Evolutionary conservation across 106 monocot species (phyloP).

Genomic region (Acanthochlamys bracteata): DNA sequence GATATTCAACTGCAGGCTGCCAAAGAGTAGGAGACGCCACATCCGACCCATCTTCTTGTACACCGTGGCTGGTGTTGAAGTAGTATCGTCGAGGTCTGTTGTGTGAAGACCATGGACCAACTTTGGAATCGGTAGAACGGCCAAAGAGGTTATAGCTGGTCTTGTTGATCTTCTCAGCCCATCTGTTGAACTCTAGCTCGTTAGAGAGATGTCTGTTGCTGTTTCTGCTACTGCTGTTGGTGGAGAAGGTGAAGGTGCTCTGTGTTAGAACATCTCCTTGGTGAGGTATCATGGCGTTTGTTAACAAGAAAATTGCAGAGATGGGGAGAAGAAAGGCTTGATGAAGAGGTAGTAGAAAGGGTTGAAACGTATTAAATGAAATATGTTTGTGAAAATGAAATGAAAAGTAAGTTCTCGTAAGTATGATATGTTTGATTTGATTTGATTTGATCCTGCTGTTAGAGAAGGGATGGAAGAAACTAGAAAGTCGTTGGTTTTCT

Average conservation of each 20-base stretch:
- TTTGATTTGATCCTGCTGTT: background rate
- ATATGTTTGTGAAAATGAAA: background rate
- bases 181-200: slow-evolving; percentile 20
- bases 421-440: background rate
- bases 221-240: background rate
- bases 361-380: too few relatives aligned
- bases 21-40: slow-evolving; percentile 5
- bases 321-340: background rate
- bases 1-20: background rate
- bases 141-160: slow-evolving; percentile 16
- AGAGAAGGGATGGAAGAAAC: background rate
- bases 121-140: background rate
- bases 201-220: background rate
- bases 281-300: slow-evolving; percentile 10
- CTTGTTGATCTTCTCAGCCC: slow-evolving; percentile 31
- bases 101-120: slow-evolving; percentile 8
- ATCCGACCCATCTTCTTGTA: background rate
- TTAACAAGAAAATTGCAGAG: background rate
- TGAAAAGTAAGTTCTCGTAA: background rate
- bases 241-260: slow-evolving; percentile 22
- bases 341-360: background rate
- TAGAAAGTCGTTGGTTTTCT: slow-evolving; percentile 1
- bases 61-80: background rate
- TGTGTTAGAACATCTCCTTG: background rate
- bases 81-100: background rate